phyloP scores from a whole-genome alignment of 2,329 filamentous ascomycete species.

The Clonostachys chloroleuca region DNA sequence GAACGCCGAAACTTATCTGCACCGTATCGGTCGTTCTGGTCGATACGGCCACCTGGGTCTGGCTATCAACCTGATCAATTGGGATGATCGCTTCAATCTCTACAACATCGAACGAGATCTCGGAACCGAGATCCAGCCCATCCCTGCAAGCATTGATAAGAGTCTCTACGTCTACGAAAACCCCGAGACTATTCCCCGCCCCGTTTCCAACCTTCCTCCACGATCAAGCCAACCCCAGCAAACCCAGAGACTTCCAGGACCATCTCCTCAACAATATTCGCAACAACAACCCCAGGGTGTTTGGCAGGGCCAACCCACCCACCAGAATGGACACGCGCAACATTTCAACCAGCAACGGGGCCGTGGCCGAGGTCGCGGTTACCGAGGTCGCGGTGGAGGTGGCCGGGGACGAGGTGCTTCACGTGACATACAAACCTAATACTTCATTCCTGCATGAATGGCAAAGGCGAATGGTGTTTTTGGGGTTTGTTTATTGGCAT shows the following conservation, averaged over 20 bases:
- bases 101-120: conserved; percentile 98
- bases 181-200: conserved; percentile 89
- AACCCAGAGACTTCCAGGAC: conserved; percentile 3
- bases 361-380: conserved; percentile 28
- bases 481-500: conserved; percentile 8
- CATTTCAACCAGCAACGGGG: conserved; percentile 25
- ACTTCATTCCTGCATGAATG: conserved; percentile 14
- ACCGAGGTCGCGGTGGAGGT: conserved; percentile 26
- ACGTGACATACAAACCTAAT: conserved; percentile 26
- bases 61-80: conserved; percentile 98
- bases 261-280: conserved; percentile 11
- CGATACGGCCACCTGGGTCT: conserved; percentile 95
- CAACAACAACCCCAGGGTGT: conserved; percentile 24
- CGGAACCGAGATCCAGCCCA: conserved; percentile 96
- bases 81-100: conserved; percentile 97
- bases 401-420: conserved; percentile 28
- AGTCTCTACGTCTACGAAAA: conserved; percentile 97
- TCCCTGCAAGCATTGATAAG: conserved; percentile 92
- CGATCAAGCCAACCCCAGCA: conserved; percentile 17
- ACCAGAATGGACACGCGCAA: conserved; percentile 25
- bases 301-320: conserved; percentile 33
- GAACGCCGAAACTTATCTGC: conserved; percentile 97
- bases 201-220: conserved; percentile 48
- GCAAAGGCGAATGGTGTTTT: conserved; percentile 9
- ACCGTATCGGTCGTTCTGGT: conserved; percentile 95